A percentile compares a stretch with the other conserved stretches of the same genome.
Conservation (phyloP, 441 rosid species). For the Cnidoscolus chayamansa region DNA sequence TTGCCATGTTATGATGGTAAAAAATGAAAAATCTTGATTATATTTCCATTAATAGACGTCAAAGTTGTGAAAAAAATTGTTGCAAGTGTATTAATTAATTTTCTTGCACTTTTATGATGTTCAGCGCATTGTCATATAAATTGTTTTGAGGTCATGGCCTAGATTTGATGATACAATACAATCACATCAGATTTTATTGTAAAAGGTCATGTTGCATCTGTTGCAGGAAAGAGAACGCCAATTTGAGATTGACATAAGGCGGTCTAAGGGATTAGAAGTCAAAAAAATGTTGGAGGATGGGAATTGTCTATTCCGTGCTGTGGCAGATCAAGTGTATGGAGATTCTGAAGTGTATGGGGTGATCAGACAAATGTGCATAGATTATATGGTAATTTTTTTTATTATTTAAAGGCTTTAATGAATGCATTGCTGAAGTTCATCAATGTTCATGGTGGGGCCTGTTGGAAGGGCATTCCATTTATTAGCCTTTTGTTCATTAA, state of each 20-base stretch:
- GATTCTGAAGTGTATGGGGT: conserved; percentile 74
- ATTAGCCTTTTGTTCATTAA: conserved; percentile 1
- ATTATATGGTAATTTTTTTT: conserved; percentile 71
- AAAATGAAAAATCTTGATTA: not conserved
- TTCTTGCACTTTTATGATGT: not conserved
- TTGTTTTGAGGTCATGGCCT: not conserved
- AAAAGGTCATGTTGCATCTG: conserved; percentile 8
- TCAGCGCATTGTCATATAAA: not conserved
- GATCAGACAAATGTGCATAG: conserved; percentile 89
- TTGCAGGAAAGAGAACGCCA: conserved; percentile 88
- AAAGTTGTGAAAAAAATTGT: not conserved
- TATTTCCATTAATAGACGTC: not conserved
- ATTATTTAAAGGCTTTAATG: conserved; percentile 2
- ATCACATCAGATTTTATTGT: not conserved
- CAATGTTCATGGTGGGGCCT: not conserved
- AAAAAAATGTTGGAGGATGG: conserved; percentile 97
- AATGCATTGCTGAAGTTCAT: conserved; percentile 4
- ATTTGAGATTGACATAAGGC: conserved; percentile 77
- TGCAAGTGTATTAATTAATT: not conserved
- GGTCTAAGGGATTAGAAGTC: conserved; percentile 73
- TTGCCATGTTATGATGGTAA: not conserved
- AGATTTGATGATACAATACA: not conserved
- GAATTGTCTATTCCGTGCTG: conserved; percentile 95
- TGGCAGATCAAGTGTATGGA: conserved; percentile 96
- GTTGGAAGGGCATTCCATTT: not conserved